Evolutionary conservation across 2,329 filamentous ascomycete genomes (phyloP), one percentile per base, ranked within the genome.

Genomic region (Chaetomium sp.): DNA sequence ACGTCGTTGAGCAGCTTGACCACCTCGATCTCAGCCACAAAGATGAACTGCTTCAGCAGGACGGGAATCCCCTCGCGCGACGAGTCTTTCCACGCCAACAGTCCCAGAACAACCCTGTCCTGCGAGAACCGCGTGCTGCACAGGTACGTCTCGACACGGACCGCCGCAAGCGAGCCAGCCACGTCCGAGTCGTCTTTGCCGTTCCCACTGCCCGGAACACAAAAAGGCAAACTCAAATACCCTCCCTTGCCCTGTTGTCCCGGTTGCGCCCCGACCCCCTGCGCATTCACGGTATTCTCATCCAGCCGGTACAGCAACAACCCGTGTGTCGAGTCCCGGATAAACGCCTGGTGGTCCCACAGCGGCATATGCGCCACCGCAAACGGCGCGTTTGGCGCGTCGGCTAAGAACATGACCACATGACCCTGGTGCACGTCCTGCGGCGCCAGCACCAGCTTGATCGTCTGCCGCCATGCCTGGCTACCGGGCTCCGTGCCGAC

Each of bases 91-190:
- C 94, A 97, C 64, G 86, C 89, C 37, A 97, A 73, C 33, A 99
- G 76, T 12, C 89, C 88, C 14, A 96, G 75, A 9, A 99, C 81
- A 12, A 87, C 83, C 54, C 91, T 87, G 68, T 99, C 91, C 68
- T 99, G 94, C 0, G 92, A 96, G 67, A 95, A 95, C 57, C 86
- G 83, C 0, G 94, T 99, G 72, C 94, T 97, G 77, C 91, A 96
- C 6, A 99, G 81, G 65, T 89, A 95, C 0, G 91, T 95, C 57
- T 88, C 82, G 9, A 95, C 74, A 10, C 84, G 82, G 37, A 99
- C 72, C n/a, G 84, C 82, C 3, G 92, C 90, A 62, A 95, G 80
- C 3, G 88, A 86, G 0, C 89, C 89, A 5, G 87, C 89, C 2
- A 91, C 81, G 52, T 92, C 89, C 64, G 87, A 86, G 34, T 84